A percentile compares a stretch with the other conserved stretches of the same genome.
Evolutionary conservation across 768 basidiomycete species (phyloP).

Genomic region (Tylopilus cervinicoccineus): DNA sequence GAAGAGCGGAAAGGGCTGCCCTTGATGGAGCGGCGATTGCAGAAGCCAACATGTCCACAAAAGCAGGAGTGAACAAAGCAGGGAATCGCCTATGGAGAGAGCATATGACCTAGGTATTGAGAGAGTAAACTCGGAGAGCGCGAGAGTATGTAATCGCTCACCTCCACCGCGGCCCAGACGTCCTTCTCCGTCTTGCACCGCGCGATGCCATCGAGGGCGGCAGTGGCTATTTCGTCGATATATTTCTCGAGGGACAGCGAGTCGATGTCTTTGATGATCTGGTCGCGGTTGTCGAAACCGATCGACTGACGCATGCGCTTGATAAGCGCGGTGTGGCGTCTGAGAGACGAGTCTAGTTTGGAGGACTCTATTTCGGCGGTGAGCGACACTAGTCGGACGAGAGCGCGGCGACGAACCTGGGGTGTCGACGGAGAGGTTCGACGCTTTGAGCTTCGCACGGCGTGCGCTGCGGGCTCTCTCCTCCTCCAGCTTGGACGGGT

Average conservation of each 20-base stretch:
- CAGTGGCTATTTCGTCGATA: conserved; percentile 88
- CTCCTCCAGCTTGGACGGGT: conserved; percentile 41
- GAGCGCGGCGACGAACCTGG: conserved; percentile 38
- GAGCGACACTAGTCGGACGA: conserved; percentile 5
- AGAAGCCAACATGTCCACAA: conserved; percentile 56
- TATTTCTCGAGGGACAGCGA: conserved; percentile 92
- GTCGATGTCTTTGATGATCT: conserved; percentile 90
- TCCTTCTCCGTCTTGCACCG: conserved; percentile 94
- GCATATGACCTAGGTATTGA: conserved; percentile 67
- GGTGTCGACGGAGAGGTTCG: conserved; percentile 47
- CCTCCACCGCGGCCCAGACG: conserved; percentile 89
- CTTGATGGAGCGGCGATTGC: conserved; percentile 59
- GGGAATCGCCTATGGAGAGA: conserved; percentile 86
- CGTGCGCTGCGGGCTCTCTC: conserved; percentile 51
- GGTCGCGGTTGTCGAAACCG: conserved; percentile 75
- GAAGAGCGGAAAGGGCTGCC: conserved; percentile 50
- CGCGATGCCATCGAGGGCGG: conserved; percentile 77
- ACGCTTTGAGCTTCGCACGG: conserved; percentile 54
- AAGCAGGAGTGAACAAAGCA: conserved; percentile 66
- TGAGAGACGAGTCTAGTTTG: conserved; percentile 91
- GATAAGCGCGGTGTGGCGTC: conserved; percentile 92
- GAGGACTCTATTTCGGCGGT: conserved; percentile 47
- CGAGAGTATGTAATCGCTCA: conserved; percentile 31
- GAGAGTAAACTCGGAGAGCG: not conserved
- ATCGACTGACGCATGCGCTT: conserved; percentile 89